Evolutionary conservation across 169 alveolate genomes (phyloP), one percentile per base, ranked within the genome.

Genomic region (Eimeria brunetti): DNA sequence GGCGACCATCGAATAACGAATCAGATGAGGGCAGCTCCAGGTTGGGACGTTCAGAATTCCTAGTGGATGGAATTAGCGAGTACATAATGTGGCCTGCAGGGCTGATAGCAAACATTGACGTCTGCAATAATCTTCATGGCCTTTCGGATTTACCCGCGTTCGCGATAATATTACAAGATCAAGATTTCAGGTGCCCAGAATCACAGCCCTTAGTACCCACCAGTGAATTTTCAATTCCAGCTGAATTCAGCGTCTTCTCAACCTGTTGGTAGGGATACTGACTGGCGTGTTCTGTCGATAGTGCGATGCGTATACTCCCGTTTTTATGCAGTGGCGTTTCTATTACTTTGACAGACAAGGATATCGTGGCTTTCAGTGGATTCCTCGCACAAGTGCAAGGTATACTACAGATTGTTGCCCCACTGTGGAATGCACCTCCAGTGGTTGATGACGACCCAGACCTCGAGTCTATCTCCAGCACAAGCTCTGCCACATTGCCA

Each of bases 301-400:
- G 88, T 80, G 88, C 67, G 56, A 76, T 80, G 88, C n/a, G 46
- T 14, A 49, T 64, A 41, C 67, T 41, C 49, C 41, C 53, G 92
- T 41, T 22, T 60, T 62, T 86, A 33, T 51, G 58, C 92, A 86
- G 92, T 41, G 92, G 92, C 33, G 92, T 86, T 56, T 86, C 62
- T 62, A 86, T 86, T 86, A 62, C 67, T 60, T 56, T 86, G 83
- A 86, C 83, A 30, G 92, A 86, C 80, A 41, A 86, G 71, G 92
- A 86, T 62, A 86, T 86, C 62, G 73, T 58, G 78, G 92, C 81
- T 56, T 53, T 86, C 62, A 38, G 44, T 33, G 92, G 81, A 49
- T 41, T 60, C 81, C 36, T 62, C 64, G 78, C 83, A 1, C 56
- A 60, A 30, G 22, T 41, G 83, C 78, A 60, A 46, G 64, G 64